Evolutionary conservation across 345 rosid species (phyloP).

Genomic region (Clarkia xantiana): DNA sequence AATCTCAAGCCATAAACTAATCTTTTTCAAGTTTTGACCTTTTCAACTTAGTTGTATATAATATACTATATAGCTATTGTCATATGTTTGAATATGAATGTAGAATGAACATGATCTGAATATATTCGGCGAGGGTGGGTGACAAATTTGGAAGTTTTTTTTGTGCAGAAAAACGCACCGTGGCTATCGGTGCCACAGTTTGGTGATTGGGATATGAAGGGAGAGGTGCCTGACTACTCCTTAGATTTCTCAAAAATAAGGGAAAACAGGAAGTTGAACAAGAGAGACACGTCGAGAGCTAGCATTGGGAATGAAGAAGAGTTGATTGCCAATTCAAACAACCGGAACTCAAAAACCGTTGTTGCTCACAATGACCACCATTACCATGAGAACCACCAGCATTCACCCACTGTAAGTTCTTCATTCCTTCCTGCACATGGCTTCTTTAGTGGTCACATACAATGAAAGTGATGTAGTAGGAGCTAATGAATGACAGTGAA

Average conservation of each 20-base stretch:
- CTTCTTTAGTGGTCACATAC: not conserved
- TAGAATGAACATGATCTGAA: too few species aligned
- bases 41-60: too few species aligned
- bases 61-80: too few species aligned
- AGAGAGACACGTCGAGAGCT: conserved; percentile 74
- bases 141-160: not conserved
- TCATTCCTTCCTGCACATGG: not conserved
- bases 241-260: conserved; percentile 82
- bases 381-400: conserved; percentile 23
- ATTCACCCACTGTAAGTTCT: conserved; percentile 56
- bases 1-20: too few species aligned
- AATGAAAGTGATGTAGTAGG: not conserved
- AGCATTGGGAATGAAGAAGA: conserved; percentile 94
- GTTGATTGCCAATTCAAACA: conserved; percentile 23
- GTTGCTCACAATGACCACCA: conserved; percentile 13
- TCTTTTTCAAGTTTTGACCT: too few species aligned
- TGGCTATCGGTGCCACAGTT: conserved; percentile 97
- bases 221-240: conserved; percentile 79
- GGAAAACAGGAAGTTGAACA: conserved; percentile 91
- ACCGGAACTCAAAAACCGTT: too few species aligned
- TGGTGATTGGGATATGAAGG: conserved; percentile 97
- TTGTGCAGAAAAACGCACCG: conserved; percentile 47
- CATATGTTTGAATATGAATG: too few species aligned
- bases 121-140: not conserved
- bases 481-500: not conserved